These are phyloP conservation scores for Alternaria infectoria DNA, from an alignment of 2,329 filamentous ascomycete genomes.

Conservation along the genomic window DNA sequence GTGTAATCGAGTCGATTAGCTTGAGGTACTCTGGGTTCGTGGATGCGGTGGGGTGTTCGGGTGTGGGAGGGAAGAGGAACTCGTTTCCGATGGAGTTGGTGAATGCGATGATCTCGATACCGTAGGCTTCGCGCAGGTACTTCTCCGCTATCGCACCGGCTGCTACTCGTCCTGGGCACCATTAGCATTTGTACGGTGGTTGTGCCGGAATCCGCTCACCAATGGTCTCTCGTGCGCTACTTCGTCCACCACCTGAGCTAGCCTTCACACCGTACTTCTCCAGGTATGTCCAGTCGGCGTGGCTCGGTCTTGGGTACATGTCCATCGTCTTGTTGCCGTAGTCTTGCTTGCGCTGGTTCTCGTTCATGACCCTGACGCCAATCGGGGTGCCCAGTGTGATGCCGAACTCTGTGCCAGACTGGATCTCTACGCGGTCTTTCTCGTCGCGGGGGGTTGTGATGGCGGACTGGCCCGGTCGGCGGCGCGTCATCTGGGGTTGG, in stretches of 20 bases:
- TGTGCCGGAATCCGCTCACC: conserved; percentile 53
- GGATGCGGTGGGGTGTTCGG: conserved; percentile 68
- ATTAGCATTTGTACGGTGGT: conserved; percentile 13
- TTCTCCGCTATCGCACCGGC: conserved; percentile 94
- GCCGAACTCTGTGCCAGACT: conserved; percentile 90
- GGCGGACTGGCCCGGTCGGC: conserved; percentile 85
- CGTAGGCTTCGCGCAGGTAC: conserved; percentile 80
- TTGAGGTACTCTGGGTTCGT: conserved; percentile 80
- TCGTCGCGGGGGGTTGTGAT: conserved; percentile 93
- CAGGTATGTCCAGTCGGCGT: conserved; percentile 96
- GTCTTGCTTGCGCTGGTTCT: conserved; percentile 91
- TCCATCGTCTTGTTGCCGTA: conserved; percentile 92
- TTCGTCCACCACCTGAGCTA: conserved; percentile 85
- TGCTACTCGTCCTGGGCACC: conserved; percentile 74
- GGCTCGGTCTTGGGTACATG: conserved; percentile 85
- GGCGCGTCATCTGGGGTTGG: conserved; percentile 91
- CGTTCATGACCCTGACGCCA: conserved; percentile 83
- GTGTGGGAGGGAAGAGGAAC: conserved; percentile 75
- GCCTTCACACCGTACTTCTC: conserved; percentile 98
- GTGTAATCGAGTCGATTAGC: conserved; percentile 74
- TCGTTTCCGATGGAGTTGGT: conserved; percentile 83
- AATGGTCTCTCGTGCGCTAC: conserved; percentile 93
- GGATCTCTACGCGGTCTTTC: conserved; percentile 88
- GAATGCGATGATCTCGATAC: conserved; percentile 90
- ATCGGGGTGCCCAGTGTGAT: conserved; percentile 91